Evolutionary conservation across 495 filamentous ascomycete species (phyloP).

Genomic region (Trichocladium antarcticum): DNA sequence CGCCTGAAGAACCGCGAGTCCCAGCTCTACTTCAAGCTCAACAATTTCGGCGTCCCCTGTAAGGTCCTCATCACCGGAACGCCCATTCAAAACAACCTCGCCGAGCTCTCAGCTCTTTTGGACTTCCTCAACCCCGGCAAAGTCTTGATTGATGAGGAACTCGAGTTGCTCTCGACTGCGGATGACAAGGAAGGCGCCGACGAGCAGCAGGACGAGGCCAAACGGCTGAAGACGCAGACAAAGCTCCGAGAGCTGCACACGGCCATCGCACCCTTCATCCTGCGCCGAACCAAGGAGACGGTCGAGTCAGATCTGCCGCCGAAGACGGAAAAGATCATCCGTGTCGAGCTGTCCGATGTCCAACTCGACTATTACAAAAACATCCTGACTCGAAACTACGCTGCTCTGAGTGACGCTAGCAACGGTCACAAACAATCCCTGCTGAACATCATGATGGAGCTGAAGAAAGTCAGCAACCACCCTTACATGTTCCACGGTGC

Average conservation of each 20-base stretch:
- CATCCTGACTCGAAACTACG: conserved; percentile 92
- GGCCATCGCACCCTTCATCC: conserved; percentile 77
- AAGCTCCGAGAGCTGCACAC: conserved; percentile 54
- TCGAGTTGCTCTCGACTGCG: conserved; percentile 47
- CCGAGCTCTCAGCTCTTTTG: conserved; percentile 80
- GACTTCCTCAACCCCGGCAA: conserved; percentile 91
- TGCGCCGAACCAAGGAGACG: conserved; percentile 93
- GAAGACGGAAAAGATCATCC: conserved; percentile 97
- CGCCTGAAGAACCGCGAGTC: conserved; percentile 93
- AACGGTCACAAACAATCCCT: conserved; percentile 85
- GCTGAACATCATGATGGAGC: conserved; percentile 99
- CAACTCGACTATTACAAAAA: conserved; percentile 98
- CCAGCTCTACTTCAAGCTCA: conserved; percentile 74
- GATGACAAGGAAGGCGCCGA: conserved; percentile 29
- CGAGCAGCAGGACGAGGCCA: conserved; percentile 28
- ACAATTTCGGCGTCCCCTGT: conserved; percentile 72
- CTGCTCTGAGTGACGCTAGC: conserved; percentile 78
- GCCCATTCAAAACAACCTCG: conserved; percentile 91
- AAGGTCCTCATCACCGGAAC: conserved; percentile 93
- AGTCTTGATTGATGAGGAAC: conserved; percentile 74
- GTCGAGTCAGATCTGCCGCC: conserved; percentile 92
- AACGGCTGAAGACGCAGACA: conserved; percentile 24
- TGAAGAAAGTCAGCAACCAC: conserved; percentile 98
- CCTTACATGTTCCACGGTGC: conserved; percentile 94
- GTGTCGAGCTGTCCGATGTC: conserved; percentile 88